Base-by-base conservation (phyloP, 768 basidiomycete genomes). In the Pseudohyphozyma bogoriensis region DNA sequence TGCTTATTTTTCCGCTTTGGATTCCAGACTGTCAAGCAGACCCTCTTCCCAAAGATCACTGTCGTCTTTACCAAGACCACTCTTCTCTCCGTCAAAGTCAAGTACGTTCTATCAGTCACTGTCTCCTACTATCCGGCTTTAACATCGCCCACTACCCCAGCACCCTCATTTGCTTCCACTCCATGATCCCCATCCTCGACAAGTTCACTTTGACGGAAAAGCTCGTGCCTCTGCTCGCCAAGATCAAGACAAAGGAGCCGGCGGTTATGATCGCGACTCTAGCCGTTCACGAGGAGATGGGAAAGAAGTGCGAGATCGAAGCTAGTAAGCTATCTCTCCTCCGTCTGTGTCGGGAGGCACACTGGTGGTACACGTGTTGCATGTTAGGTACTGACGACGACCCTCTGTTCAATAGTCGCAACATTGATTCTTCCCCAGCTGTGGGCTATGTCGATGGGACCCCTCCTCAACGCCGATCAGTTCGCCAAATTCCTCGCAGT, bases 241-340 rank as follows among this genome's bases (percentile, higher is more conserved):
- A 89, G 73, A 95, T 97, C 64, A 83, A 91, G 39, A 96, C 93
- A 7, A 93, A 90, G 72, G 92, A 96, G 71, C 93, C 93, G 13
- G 83, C 85, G 51, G 93, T 97, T 7, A 95, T 90, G 82, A 88
- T 89, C 28, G 64, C 69, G 22, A 64, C 67, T 0, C 26, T 71
- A 24, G 64, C 67, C 1, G 67, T 71, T 12, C 64, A 70, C 49
- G 67, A 69, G 54, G 66, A 64, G 55, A 69, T 71, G 59, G 62
- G 63, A 18, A 60, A 57, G 55, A 69, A 69, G 51, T 60, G 61
- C 55, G 69, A 72, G 40, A 65, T 69, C 40, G 65, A 67, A 50
- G 68, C 69, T 11, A 52, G 68, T 63, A 76, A 68, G 59, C 54
- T 6, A 35, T 40, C 39, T 50, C 42, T 51, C 40, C 62, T 59